Conservation (phyloP, 2,329 filamentous ascomycete genomes). For the Dactylonectria macrodidyma region DNA sequence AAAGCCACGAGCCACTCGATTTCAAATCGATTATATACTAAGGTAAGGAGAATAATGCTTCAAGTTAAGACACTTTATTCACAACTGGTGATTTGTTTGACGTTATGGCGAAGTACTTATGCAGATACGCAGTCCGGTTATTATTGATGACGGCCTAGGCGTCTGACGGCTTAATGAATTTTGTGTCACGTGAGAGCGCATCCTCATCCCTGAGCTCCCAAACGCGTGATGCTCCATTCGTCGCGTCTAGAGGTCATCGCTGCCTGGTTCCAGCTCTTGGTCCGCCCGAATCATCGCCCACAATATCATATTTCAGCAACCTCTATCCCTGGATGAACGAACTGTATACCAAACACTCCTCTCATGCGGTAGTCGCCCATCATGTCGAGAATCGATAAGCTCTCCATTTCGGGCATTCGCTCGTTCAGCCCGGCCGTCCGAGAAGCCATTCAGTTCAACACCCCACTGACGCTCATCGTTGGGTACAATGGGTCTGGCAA, state of each 20-base stretch:
- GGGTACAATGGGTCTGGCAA: conserved; percentile 98
- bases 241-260: conserved; percentile 19
- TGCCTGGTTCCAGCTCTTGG: conserved; percentile 11
- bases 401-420: conserved; percentile 86
- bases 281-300: background rate
- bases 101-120: background rate
- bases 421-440: conserved; percentile 85
- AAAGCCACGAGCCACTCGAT: background rate
- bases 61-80: background rate
- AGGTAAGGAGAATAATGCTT: background rate
- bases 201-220: conserved; percentile 10
- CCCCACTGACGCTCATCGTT: conserved; percentile 94
- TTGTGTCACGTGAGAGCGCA: conserved; percentile 26
- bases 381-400: conserved; percentile 89
- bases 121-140: background rate
- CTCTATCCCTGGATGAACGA: background rate
- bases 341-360: background rate
- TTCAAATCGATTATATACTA: background rate
- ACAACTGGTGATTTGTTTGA: background rate
- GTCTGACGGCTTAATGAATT: background rate
- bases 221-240: conserved; percentile 10
- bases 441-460: conserved; percentile 89
- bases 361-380: conserved; percentile 40
- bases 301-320: background rate
- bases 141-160: background rate